A percentile compares a stretch with the other conserved stretches of the same genome.
Conservation (phyloP, 2,329 filamentous ascomycete species). For the Aspergillus sp. region DNA sequence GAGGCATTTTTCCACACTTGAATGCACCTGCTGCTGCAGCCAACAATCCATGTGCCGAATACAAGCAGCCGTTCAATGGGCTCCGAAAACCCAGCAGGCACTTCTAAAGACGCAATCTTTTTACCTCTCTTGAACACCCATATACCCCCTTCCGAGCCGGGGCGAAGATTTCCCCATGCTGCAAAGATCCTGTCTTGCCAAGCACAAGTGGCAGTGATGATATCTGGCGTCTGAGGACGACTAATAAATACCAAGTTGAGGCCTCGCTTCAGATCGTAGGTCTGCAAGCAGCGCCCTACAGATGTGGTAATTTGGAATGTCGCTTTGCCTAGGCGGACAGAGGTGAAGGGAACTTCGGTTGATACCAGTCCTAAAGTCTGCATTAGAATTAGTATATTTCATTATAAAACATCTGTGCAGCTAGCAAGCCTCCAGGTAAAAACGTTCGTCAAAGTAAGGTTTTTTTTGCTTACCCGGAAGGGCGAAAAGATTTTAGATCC, state of each 20-base stretch:
- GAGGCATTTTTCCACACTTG: slow-evolving; percentile 86
- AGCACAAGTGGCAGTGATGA: slow-evolving; percentile 82
- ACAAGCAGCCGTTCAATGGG: slow-evolving; percentile 76
- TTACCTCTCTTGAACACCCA: slow-evolving; percentile 94
- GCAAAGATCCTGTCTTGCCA: slow-evolving; percentile 87
- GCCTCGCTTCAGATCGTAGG: slow-evolving; percentile 88
- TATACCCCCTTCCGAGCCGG: slow-evolving; percentile 60
- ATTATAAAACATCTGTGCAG: background rate
- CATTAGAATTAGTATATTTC: slow-evolving; percentile 8
- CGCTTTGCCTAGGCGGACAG: slow-evolving; percentile 83
- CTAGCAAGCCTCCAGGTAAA: background rate
- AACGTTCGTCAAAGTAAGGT: slow-evolving; percentile 13
- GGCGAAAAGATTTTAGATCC: slow-evolving; percentile 87
- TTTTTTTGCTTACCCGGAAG: slow-evolving; percentile 68
- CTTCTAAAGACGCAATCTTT: slow-evolving; percentile 72
- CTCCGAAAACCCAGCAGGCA: slow-evolving; percentile 64
- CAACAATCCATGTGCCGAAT: slow-evolving; percentile 90
- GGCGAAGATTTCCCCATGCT: slow-evolving; percentile 72
- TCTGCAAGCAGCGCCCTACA: slow-evolving; percentile 85
- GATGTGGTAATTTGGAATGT: slow-evolving; percentile 98
- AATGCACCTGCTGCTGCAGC: slow-evolving; percentile 71
- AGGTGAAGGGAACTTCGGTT: slow-evolving; percentile 90
- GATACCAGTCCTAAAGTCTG: slow-evolving; percentile 93
- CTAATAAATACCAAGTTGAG: slow-evolving; percentile 93
- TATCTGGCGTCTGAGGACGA: slow-evolving; percentile 79